Evolutionary conservation across 2,329 filamentous ascomycete genomes (phyloP).

Genomic region (Gnomoniopsis sp.): DNA sequence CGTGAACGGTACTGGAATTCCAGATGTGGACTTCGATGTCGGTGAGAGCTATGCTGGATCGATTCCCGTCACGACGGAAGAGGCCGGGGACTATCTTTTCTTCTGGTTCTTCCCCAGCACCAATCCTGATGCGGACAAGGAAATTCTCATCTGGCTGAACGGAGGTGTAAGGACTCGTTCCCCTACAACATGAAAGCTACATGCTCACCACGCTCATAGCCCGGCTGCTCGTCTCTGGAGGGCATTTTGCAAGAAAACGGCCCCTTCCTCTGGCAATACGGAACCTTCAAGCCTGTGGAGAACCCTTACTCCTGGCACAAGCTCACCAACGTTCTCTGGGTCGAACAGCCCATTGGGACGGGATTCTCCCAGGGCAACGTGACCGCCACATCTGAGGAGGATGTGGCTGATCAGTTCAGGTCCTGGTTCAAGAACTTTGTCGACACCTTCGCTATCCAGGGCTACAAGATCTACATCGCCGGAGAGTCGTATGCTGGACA

Average conservation of each 20-base stretch:
- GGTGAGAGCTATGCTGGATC: slow-evolving; percentile 63
- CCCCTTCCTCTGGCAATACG: slow-evolving; percentile 67
- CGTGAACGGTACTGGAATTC: slow-evolving; percentile 62
- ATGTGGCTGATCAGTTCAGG: slow-evolving; percentile 68
- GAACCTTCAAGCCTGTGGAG: slow-evolving; percentile 60
- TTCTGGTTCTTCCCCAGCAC: slow-evolving; percentile 66
- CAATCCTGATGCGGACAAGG: slow-evolving; percentile 46
- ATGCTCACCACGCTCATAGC: slow-evolving; percentile 31
- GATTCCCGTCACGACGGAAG: slow-evolving; percentile 51
- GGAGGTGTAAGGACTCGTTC: slow-evolving; percentile 37
- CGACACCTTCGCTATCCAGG: slow-evolving; percentile 64
- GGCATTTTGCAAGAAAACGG: slow-evolving; percentile 76
- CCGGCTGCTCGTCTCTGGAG: slow-evolving; percentile 60
- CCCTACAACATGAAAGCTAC: background rate
- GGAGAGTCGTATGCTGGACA: slow-evolving; percentile 70
- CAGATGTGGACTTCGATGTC: slow-evolving; percentile 67
- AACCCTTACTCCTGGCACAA: slow-evolving; percentile 75
- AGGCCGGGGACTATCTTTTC: slow-evolving; percentile 46
- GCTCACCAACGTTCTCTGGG: slow-evolving; percentile 73
- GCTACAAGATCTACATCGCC: slow-evolving; percentile 68
- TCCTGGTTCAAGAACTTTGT: slow-evolving; percentile 80
- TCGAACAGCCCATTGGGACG: slow-evolving; percentile 65
- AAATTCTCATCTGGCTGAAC: slow-evolving; percentile 62
- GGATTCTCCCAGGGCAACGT: slow-evolving; percentile 66
- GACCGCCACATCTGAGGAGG: slow-evolving; percentile 62